These are phyloP conservation scores for Scheffersomyces titani DNA, from an alignment of 1,139 yeast genomes.

Conservation along the genomic window DNA sequence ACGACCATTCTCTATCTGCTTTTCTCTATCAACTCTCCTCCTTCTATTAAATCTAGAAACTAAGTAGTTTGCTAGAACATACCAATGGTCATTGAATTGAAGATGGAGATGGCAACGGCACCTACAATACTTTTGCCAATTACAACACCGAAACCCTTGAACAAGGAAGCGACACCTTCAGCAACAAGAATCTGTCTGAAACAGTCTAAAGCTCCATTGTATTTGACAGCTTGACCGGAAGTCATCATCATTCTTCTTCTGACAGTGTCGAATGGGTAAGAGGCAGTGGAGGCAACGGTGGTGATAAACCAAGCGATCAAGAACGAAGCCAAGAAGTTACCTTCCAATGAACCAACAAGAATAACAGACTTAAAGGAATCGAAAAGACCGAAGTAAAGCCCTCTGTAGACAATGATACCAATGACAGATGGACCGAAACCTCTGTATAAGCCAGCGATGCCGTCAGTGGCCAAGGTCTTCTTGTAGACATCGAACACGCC, in stretches of 20 bases:
- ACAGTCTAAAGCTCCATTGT: constrained; percentile 53
- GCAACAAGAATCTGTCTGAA: constrained; percentile 52
- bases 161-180: constrained; percentile 52
- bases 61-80: constrained; percentile 35
- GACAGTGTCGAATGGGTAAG: constrained; percentile 56
- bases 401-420: constrained; percentile 58
- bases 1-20: background rate
- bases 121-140: constrained; percentile 61
- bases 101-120: constrained; percentile 57
- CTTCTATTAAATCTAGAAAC: background rate
- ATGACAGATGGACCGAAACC: constrained; percentile 58
- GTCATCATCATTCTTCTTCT: constrained; percentile 63
- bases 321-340: constrained; percentile 57
- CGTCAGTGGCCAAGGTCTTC: constrained; percentile 55
- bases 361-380: constrained; percentile 57
- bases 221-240: constrained; percentile 56
- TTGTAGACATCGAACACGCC: constrained; percentile 56
- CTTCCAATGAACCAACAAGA: constrained; percentile 56
- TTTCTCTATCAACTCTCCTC: background rate
- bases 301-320: constrained; percentile 57
- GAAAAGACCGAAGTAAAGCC: constrained; percentile 57
- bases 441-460: constrained; percentile 60
- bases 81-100: constrained; percentile 51
- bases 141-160: constrained; percentile 60
- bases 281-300: constrained; percentile 56